Base-by-base conservation (phyloP, 2,329 filamentous ascomycete genomes). In the Monilinia polystroma region DNA sequence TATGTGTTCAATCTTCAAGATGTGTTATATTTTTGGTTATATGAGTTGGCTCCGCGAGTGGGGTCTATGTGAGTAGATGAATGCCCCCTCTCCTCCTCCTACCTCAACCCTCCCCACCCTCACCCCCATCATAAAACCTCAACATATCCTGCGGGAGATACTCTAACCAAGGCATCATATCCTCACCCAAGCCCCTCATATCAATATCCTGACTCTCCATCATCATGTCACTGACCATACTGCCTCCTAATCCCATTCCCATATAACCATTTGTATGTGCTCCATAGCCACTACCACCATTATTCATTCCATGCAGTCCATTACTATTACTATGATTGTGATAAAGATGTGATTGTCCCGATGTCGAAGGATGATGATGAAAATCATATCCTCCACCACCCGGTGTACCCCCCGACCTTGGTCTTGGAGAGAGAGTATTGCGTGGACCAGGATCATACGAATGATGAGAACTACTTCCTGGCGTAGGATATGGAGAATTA, bases 161-260 rank as follows among this genome's bases (percentile, higher is more conserved):
- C 72, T 92, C 90, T 14, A 93, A 80, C 89, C 90, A 93, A 0
- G 88, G 86, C 81, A 90, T 86, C 78, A 91, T 85, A 54, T 91
- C 89, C 20, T 87, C 84, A 1, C 86, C 87, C 23, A 93, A 78
- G 5, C 85, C 80, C 32, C 84, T 86, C 81, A 93, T 89, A 70
- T 93, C 90, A 45, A 94, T 86, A 70, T 93, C 90, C 70, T 91
- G 90, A 68, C 86, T 89, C 75, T 92, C 87, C 70, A 93, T 91
- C 69, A 90, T 87, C 78, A 93, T 89, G 70, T 79, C 52, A 0
- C 78, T 57, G 75, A 68, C 52, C 43, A 35, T 14, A 26, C 57
- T 18, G 18, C 70, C 72, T 6, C 72, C 73, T 0, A 76, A 70
- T 11, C 74, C 72, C 60, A 76, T 71, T 7, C 74, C 72, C 60